Evolutionary conservation across 345 rosid species (phyloP), one percentile per base, ranked within the genome.

Genomic region (Populus pruinosa): DNA sequence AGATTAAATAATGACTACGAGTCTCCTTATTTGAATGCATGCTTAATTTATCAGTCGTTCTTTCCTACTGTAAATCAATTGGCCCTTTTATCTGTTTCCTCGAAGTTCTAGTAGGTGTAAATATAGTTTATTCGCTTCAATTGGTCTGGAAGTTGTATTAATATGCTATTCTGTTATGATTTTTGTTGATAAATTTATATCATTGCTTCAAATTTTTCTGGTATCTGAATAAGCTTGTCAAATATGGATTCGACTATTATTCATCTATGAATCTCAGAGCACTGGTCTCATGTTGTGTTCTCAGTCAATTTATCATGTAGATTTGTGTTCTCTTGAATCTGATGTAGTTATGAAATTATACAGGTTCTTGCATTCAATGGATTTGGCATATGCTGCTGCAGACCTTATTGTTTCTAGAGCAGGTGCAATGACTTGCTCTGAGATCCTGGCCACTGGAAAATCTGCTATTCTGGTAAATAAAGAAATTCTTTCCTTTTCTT

Each of bases 401-500:
- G 98, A 92, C 86, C 86, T 94, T 76, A 76, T 94, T 75, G 78
- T 94, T 44, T 94, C 98, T 13, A 89, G 95, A 81, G 95, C 98
- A 23, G 98, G 98, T 80, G 97, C 97, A 69, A 88, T 92, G 95
- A 94, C 98, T 23, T 94, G 97, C 75, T 92, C 91, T 39, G 98
- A 94, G 85, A 89, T 94, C 78, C 79, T 92, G 88, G 93, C 95
- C 69, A 81, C 90, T 69, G 98, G 98, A 76, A 94, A 92, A 80
- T 95, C 98, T 78, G 85, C 94, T 73, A 85, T 94, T 84, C 79
- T 94, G 92, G 98, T 94, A 86, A 65, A 56, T 66, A 39, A 10
- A 27, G 33, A 64, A 67, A 56, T 43, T 41, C 9, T 65, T 39
- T 31, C 31, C 43, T 71, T 55, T 56, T 16, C 67, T 16, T 66